phyloP scores from a whole-genome alignment of 176 grass and related monocot genomes.

The Chrysopogon serrulatus region DNA sequence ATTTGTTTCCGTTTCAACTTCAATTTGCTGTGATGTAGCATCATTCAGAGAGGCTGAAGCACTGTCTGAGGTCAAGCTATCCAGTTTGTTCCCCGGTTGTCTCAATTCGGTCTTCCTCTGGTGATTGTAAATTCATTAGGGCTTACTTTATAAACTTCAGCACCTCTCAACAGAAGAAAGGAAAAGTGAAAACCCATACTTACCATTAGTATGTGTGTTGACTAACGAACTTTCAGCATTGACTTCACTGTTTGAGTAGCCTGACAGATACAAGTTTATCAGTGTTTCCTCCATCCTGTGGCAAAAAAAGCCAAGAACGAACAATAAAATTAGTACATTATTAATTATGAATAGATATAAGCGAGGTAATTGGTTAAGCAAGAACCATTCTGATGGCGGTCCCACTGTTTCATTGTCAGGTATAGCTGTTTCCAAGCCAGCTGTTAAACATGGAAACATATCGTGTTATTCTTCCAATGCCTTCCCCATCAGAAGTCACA shows the following conservation, averaged over 20 bases:
- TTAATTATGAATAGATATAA: neutral
- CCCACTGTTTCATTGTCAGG: neutral
- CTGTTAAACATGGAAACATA: slow-evolving; percentile 17
- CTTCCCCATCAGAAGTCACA: neutral
- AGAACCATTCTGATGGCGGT: slow-evolving; percentile 78
- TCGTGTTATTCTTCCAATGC: slow-evolving; percentile 18
- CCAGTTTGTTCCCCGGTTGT: neutral
- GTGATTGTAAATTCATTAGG: slow-evolving; percentile 11
- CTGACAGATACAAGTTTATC: slow-evolving; percentile 85
- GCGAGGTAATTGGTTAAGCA: slow-evolving; percentile 9
- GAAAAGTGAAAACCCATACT: slow-evolving; percentile 10
- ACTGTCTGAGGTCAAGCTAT: slow-evolving; percentile 1
- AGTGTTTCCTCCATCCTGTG: slow-evolving; percentile 83
- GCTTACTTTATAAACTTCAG: slow-evolving; percentile 5
- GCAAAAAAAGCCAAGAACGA: neutral
- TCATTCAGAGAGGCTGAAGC: slow-evolving; percentile 13
- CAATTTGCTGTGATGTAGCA: slow-evolving; percentile 16
- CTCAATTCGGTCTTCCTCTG: slow-evolving; percentile 32
- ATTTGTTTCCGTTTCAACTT: slow-evolving; percentile 33
- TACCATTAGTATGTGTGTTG: slow-evolving; percentile 28
- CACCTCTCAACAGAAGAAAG: slow-evolving; percentile 12
- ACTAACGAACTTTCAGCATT: slow-evolving; percentile 19
- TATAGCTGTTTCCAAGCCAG: slow-evolving; percentile 31
- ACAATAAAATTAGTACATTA: neutral
- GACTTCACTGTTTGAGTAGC: slow-evolving; percentile 45